Percentiles rank a stretch among this genome's conserved stretches.
phyloP scores from a whole-genome alignment of 805 yeast species.

The Debaryomyces hansenii region DNA sequence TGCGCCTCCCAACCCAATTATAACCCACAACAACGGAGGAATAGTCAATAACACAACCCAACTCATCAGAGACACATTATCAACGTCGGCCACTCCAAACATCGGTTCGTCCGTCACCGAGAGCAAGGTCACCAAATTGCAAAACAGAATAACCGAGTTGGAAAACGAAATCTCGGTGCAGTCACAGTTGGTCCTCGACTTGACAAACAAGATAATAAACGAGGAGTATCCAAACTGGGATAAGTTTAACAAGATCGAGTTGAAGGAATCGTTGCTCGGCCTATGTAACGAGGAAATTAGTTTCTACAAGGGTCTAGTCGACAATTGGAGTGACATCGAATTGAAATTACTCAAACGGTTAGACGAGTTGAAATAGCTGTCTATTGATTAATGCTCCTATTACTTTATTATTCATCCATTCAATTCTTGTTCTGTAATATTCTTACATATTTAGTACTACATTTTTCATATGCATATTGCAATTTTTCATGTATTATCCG shows the following conservation, averaged over 20 bases:
- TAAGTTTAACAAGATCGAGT: constrained; percentile 72
- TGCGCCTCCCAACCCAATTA: constrained; percentile 35
- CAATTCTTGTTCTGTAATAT: no score
- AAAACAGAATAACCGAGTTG: constrained; percentile 41
- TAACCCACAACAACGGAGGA: constrained; percentile 25
- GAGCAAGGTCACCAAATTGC: constrained; percentile 42
- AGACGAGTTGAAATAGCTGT: constrained; percentile 16
- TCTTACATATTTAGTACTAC: no score
- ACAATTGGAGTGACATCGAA: constrained; percentile 68
- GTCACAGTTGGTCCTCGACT: constrained; percentile 44
- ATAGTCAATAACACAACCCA: constrained; percentile 44
- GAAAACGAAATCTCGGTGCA: constrained; percentile 47
- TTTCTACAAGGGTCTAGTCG: constrained; percentile 67
- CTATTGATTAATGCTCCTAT: background rate
- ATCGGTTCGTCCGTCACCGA: constrained; percentile 44
- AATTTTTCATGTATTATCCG: no score
- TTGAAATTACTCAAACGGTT: constrained; percentile 23
- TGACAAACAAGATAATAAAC: constrained; percentile 46
- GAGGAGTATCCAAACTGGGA: constrained; percentile 71
- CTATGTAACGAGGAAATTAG: constrained; percentile 75
- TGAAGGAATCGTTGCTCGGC: constrained; percentile 67
- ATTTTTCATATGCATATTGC: no score
- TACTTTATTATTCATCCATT: no score
- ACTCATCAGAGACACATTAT: constrained; percentile 49
- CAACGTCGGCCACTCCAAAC: constrained; percentile 45